phyloP scores from a whole-genome alignment of 2,329 filamentous ascomycete species.

The Orbilia oligospora region DNA sequence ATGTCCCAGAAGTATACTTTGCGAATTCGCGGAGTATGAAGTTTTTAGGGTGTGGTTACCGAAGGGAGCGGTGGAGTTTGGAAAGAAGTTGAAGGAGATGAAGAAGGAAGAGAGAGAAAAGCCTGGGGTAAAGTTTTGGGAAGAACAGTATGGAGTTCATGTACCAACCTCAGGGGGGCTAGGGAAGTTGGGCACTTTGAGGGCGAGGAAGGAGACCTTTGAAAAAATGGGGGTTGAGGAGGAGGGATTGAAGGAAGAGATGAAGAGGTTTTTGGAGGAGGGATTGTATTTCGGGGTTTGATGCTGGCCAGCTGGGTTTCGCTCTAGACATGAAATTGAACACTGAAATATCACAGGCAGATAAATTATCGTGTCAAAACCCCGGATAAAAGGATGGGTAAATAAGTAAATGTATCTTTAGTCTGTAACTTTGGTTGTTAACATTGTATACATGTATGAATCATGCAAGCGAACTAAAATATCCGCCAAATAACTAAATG shows the following conservation, averaged over 20 bases:
- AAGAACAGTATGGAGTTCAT: not conserved
- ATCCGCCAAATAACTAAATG: too few relatives aligned
- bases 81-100: not conserved
- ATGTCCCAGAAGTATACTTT: not conserved
- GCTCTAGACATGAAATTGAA: too few relatives aligned
- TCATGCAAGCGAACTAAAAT: too few relatives aligned
- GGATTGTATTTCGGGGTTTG: slow-evolving; percentile 3
- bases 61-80: not conserved
- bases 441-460: too few relatives aligned
- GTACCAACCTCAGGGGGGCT: not conserved
- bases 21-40: slow-evolving; percentile 10
- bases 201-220: not conserved
- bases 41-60: slow-evolving; percentile 3
- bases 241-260: not conserved
- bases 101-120: not conserved
- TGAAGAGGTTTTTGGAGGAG: not conserved
- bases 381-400: too few relatives aligned
- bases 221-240: not conserved
- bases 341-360: too few relatives aligned
- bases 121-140: slow-evolving; percentile 8
- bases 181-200: not conserved
- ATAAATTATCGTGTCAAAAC: too few relatives aligned
- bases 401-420: too few relatives aligned
- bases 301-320: too few relatives aligned
- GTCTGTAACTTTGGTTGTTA: too few relatives aligned